A percentile compares a stretch with the other conserved stretches of the same genome.
Evolutionary conservation across 805 yeast genomes (phyloP).

Genomic region (Lipomyces yamanashiensis): DNA sequence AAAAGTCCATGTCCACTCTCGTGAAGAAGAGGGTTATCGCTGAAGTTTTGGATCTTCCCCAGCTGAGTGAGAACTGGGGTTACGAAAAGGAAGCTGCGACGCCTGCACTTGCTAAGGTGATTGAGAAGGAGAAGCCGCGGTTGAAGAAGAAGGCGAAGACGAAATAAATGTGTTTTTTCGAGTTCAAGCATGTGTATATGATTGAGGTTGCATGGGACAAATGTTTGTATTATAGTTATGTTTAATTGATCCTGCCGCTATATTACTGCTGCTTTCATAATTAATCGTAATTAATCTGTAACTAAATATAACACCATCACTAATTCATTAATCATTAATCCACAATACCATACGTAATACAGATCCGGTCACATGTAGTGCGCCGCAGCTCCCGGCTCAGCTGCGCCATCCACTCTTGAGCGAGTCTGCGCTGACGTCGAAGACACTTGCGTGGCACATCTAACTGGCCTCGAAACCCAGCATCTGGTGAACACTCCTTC

Average conservation of each 20-base stretch:
- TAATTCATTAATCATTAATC: not conserved
- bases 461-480: not conserved
- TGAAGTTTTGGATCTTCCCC: constrained; percentile 67
- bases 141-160: constrained; percentile 16
- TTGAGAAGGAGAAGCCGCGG: not conserved
- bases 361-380: constrained; percentile 6
- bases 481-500: not conserved
- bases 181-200: not conserved
- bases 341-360: not conserved
- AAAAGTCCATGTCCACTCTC: constrained; percentile 60
- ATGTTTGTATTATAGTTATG: not conserved
- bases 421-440: constrained; percentile 14
- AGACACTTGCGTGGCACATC: constrained; percentile 4
- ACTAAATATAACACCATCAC: not conserved
- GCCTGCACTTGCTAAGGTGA: not conserved
- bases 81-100: constrained; percentile 12
- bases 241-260: not conserved
- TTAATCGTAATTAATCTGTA: not conserved
- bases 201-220: not conserved
- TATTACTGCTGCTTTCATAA: too few relatives aligned
- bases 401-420: constrained; percentile 14
- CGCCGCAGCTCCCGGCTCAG: constrained; percentile 10
- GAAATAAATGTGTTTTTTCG: constrained; percentile 3
- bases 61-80: constrained; percentile 68
- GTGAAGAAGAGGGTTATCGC: constrained; percentile 66